Conservation (phyloP, 345 rosid genomes). For the Citrus australasica region DNA sequence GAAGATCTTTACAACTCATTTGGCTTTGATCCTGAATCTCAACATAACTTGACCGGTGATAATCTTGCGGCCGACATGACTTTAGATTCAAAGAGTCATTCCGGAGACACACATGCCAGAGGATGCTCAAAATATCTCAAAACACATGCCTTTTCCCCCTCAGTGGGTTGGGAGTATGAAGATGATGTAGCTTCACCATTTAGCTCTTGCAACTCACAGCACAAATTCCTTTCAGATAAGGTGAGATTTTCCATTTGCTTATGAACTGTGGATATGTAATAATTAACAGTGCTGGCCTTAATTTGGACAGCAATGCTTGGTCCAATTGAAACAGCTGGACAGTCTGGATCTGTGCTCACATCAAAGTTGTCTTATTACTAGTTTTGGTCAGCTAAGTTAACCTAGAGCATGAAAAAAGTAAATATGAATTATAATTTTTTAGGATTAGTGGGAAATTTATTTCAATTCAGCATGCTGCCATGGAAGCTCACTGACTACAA, state of each 20-base stretch:
- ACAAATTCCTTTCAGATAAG: slow-evolving; percentile 3
- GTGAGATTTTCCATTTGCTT: slow-evolving; percentile 22
- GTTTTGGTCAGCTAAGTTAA: background rate
- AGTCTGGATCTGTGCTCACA: background rate
- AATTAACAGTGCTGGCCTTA: background rate
- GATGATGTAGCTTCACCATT: slow-evolving; percentile 14
- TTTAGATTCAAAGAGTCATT: slow-evolving; percentile 26
- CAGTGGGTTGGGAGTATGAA: slow-evolving; percentile 14
- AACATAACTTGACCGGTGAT: slow-evolving; percentile 15
- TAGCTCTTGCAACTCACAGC: slow-evolving; percentile 8
- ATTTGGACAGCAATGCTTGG: background rate
- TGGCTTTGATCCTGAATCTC: slow-evolving; percentile 28
- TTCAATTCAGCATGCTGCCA: background rate
- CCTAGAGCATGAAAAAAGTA: background rate
- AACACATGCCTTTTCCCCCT: slow-evolving; percentile 31
- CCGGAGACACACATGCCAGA: slow-evolving; percentile 9
- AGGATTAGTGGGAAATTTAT: background rate
- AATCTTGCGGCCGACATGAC: slow-evolving; percentile 14
- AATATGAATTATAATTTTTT: background rate
- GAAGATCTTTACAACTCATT: slow-evolving; percentile 24
- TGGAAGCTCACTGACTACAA: background rate
- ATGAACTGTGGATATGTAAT: background rate
- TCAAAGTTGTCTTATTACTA: background rate
- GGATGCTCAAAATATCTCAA: slow-evolving; percentile 32
- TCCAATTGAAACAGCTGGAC: background rate